Evolutionary conservation across 2,329 filamentous ascomycete species (phyloP).

Genomic region (Scytalidium lignicola): DNA sequence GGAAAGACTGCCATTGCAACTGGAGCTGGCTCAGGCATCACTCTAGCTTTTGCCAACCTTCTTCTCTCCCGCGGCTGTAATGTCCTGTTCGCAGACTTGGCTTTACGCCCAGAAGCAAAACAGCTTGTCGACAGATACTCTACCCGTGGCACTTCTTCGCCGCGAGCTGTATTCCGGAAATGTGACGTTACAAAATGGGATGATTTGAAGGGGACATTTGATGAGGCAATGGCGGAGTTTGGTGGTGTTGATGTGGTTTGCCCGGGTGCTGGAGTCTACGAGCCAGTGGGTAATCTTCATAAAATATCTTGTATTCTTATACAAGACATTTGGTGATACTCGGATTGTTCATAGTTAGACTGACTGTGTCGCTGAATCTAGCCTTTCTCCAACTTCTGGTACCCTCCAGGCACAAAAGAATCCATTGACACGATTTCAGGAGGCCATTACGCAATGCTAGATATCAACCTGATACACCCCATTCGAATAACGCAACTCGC

Average conservation of each 20-base stretch:
- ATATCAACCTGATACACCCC: conserved; percentile 46
- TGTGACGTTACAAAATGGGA: conserved; percentile 41
- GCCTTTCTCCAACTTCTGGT: conserved; percentile 37
- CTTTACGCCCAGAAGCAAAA: conserved; percentile 28
- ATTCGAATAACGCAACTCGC: conserved; percentile 46
- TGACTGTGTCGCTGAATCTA: background rate
- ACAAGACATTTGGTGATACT: background rate
- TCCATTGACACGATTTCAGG: conserved; percentile 33
- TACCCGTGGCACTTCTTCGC: background rate
- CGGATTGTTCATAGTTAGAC: background rate
- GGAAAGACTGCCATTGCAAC: conserved; percentile 48
- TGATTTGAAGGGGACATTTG: conserved; percentile 31
- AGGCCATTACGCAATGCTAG: conserved; percentile 37
- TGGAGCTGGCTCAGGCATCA: conserved; percentile 49
- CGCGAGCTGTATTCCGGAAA: conserved; percentile 34
- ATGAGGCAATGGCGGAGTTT: conserved; percentile 30
- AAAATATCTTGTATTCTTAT: conserved; percentile 16
- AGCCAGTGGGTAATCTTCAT: conserved; percentile 30
- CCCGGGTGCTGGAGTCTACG: conserved; percentile 42
- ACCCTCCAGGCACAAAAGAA: conserved; percentile 34
- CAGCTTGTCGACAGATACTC: conserved; percentile 25
- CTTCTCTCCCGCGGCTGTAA: conserved; percentile 37
- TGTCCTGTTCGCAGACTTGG: conserved; percentile 39
- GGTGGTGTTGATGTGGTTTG: conserved; percentile 31
- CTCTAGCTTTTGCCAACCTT: conserved; percentile 36